Base-by-base conservation (phyloP, 1,139 yeast species). In the Lodderomyces jiufengensis region DNA sequence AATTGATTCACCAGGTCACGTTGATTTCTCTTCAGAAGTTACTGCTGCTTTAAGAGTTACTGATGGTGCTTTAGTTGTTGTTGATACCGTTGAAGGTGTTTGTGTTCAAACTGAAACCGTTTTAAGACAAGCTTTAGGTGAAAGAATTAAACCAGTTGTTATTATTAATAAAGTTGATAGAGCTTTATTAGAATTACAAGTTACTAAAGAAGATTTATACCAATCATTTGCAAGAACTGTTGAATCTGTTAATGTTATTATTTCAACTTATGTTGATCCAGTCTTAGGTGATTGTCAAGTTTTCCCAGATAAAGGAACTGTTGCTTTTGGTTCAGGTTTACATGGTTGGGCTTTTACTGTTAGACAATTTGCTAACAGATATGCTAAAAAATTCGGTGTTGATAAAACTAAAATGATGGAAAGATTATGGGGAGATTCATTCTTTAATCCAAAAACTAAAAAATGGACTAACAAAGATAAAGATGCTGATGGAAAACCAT, bases 301-400 rank as follows among this genome's bases (percentile, higher is more conserved):
- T 55, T 90, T 83, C 95, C 98, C 98, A 73, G 95, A 92, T 70
- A 74, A 74, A 70, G 98, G 98, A 78, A 92, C 97, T 72, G 97
- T 92, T 66, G 98, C 98, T 54, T 92, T 92, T 75, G 97, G 96
- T 78, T 92, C 98, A 72, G 98, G 97, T 84, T 80, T 92, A 66
- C 98, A 92, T 83, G 98, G 98, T 74, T 92, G 98, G 98, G 97
- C 97, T 69, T 92, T 92, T 92, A 92, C 98, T 61, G 84, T 92
- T 66, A 88, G 98, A 76, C 98, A 92, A 80, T 92, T 92, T 60
- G 98, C 98, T 63, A 73, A 77, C 75, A 87, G 95, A 78, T 92
- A 92, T 83, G 82, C 96, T 70, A 88, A 90, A 88, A 92, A 92
- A 78, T 92, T 92, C 70, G 98, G 98, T 87, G 97, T 92, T 66